These are phyloP conservation scores for Arabidopsis thaliana DNA, from an alignment of 345 rosid species.

Conservation along the genomic window DNA sequence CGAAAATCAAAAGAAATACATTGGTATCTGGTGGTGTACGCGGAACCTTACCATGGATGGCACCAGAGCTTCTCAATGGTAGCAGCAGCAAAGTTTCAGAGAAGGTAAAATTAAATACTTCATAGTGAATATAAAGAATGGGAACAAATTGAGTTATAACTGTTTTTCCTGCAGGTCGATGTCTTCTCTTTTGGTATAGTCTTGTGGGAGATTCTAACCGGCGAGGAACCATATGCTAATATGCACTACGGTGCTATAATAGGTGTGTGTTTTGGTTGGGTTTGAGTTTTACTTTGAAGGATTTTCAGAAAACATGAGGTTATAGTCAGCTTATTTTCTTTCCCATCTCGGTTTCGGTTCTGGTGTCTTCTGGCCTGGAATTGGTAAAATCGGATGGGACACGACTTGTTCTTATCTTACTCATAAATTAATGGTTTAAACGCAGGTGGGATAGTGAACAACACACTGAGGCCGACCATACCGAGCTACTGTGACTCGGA, in stretches of 20 bases:
- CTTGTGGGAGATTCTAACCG: constrained; percentile 89
- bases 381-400: background rate
- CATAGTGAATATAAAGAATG: constrained; percentile 8
- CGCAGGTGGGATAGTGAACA: constrained; percentile 84
- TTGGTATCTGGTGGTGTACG: constrained; percentile 90
- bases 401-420: constrained; percentile 2
- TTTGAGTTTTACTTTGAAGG: constrained; percentile 9
- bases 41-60: constrained; percentile 94
- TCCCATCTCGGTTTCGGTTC: background rate
- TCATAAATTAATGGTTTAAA: background rate
- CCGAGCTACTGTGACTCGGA: constrained; percentile 71
- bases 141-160: background rate
- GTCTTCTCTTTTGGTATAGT: constrained; percentile 86
- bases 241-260: constrained; percentile 90
- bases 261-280: constrained; percentile 50
- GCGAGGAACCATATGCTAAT: constrained; percentile 87
- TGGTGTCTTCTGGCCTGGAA: background rate
- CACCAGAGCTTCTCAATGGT: constrained; percentile 80
- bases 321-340: background rate
- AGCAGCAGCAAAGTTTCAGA: constrained; percentile 83
- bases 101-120: constrained; percentile 53
- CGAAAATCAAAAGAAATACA: constrained; percentile 79
- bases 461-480: constrained; percentile 79
- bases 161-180: constrained; percentile 62
- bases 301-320: background rate